A percentile compares a stretch with the other conserved stretches of the same genome.
Conservation (phyloP, 345 rosid genomes). For the Populus nigra region DNA sequence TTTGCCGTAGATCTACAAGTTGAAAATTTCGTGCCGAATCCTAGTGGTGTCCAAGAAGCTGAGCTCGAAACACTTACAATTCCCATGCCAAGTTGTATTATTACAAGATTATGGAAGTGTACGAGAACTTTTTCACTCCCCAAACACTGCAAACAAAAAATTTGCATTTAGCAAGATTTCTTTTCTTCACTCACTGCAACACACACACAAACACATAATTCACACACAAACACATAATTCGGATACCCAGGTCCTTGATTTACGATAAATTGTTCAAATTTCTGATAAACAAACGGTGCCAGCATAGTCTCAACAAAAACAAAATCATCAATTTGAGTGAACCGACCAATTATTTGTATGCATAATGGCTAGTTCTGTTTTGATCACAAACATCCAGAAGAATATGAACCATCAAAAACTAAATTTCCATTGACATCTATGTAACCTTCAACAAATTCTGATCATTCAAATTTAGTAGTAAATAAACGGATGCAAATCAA, state of each 20-base stretch:
- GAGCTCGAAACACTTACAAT: conserved; percentile 82
- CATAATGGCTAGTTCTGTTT: neutral
- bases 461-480: neutral
- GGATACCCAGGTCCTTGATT: neutral
- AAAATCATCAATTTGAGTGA: neutral
- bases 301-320: neutral
- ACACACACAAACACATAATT: neutral
- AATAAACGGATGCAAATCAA: neutral
- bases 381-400: neutral
- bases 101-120: neutral
- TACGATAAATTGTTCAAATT: neutral
- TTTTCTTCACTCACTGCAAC: neutral
- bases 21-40: conserved; percentile 45
- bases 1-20: conserved; percentile 36
- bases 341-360: neutral
- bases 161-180: conserved; percentile 11
- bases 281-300: neutral
- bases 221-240: neutral
- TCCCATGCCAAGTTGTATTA: conserved; percentile 59
- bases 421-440: neutral
- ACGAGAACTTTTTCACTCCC: conserved; percentile 7
- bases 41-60: conserved; percentile 64
- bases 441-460: neutral
- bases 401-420: neutral
- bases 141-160: conserved; percentile 27